Evolutionary conservation across 1,284 basidiomycete species (phyloP).

Genomic region (Microbotryomycetes sp.): DNA sequence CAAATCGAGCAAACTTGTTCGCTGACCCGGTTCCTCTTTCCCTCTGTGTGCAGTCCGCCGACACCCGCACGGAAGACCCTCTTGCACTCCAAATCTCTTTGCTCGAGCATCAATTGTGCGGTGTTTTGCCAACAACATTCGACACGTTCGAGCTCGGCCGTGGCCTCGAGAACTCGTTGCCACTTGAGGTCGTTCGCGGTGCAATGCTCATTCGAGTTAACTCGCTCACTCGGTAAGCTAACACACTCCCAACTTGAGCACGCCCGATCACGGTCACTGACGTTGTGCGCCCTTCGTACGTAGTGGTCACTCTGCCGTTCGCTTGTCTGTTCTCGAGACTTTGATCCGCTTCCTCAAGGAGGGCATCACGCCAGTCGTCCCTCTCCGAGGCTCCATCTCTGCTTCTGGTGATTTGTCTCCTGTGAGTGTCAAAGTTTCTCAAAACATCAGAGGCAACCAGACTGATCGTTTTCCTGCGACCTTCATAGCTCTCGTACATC

Average conservation of each 20-base stretch:
- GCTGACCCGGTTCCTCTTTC: slow-evolving; percentile 15
- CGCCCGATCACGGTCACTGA: not conserved
- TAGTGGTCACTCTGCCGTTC: slow-evolving; percentile 73
- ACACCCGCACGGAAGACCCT: slow-evolving; percentile 64
- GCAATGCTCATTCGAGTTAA: slow-evolving; percentile 81
- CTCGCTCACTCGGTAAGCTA: slow-evolving; percentile 59
- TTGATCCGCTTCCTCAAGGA: slow-evolving; percentile 66
- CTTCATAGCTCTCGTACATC: slow-evolving; percentile 70
- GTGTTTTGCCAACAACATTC: slow-evolving; percentile 48
- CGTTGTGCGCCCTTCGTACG: not conserved
- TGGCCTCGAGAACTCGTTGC: slow-evolving; percentile 54
- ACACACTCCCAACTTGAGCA: not conserved
- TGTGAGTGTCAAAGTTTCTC: slow-evolving; percentile 22
- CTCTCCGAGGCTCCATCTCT: slow-evolving; percentile 74
- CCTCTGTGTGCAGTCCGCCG: slow-evolving; percentile 45
- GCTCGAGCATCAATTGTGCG: slow-evolving; percentile 60
- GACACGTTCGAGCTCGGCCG: slow-evolving; percentile 53
- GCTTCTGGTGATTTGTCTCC: slow-evolving; percentile 58
- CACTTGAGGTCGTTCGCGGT: slow-evolving; percentile 82
- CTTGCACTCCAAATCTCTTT: slow-evolving; percentile 66
- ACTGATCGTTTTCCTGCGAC: slow-evolving; percentile 6
- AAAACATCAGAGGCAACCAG: no score
- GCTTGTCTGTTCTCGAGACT: slow-evolving; percentile 70
- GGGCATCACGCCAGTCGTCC: slow-evolving; percentile 72
- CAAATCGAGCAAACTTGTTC: slow-evolving; percentile 2